Base-by-base conservation (phyloP, 2,329 filamentous ascomycete genomes). In the Trichoderma semiorbis region DNA sequence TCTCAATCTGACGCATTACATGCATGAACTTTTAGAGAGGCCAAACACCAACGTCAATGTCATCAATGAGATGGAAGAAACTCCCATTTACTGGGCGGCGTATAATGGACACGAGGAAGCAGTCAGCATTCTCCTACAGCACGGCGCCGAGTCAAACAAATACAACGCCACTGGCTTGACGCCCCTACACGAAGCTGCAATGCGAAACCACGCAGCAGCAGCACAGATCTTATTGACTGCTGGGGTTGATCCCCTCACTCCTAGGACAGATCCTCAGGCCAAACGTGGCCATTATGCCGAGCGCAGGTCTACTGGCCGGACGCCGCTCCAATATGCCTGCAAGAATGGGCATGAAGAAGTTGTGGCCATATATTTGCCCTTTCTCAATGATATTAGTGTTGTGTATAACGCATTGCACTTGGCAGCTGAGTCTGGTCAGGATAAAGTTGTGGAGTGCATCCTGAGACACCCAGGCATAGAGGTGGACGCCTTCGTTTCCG, bases 141-240 rank as follows among this genome's bases (percentile, higher is more conserved):
- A 63, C 21, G 32, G 60, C 16, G 60, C 60, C 60, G 60, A 63
- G 11, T n/a, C 32, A 63, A 63, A 63, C 12, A 63, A 39, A 6
- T 39, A 63, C n/a, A 63, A 26, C 60, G n/a, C 24, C 28, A 63
- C 21, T 8, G 81, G 82, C 0, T 58, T 76, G 1, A 80, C 74
- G n/a, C 79, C 83, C 3, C 69, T 84, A 2, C 80, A 83, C 65
- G 7, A 73, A 32, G 82, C 82, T 6, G 80, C 80, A 6, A 73
- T 5, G 3, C 75, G 73, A 12, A 81, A 82, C 50, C 77, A 80
- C 69, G 64, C 72, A 4, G 73, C 73, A 11, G 77, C 77, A 32
- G 75, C 81, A 4, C 72, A 70, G 10, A 63, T 75, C 1, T 73
- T 84, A 5, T 72, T 84, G 5, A 72, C 77, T 7, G 79, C 81